Evolutionary conservation across 495 filamentous ascomycete genomes (phyloP).

Genomic region (Penicillium tannophilum): DNA sequence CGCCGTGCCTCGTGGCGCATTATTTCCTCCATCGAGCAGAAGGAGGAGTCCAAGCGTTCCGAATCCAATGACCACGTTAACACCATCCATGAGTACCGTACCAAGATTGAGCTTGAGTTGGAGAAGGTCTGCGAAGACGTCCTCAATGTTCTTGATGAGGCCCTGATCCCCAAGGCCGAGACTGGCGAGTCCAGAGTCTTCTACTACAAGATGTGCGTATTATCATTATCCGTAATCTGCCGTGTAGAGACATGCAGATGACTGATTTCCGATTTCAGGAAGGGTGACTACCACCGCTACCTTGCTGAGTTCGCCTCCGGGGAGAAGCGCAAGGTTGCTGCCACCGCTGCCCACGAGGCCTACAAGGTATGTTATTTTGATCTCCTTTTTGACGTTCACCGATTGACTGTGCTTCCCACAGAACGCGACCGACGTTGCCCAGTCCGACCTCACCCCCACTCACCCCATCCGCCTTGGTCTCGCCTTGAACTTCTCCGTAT

Average conservation of each 20-base stretch:
- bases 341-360: constrained; percentile 94
- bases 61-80: constrained; percentile 80
- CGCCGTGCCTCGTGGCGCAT: constrained; percentile 99
- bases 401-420: constrained; percentile 30
- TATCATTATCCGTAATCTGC: not conserved
- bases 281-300: constrained; percentile 99
- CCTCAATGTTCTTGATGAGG: constrained; percentile 91
- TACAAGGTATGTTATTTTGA: constrained; percentile 76
- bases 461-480: constrained; percentile 98
- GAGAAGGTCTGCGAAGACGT: constrained; percentile 99
- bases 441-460: constrained; percentile 95
- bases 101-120: constrained; percentile 93
- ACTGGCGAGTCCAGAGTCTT: constrained; percentile 99
- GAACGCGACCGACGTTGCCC: constrained; percentile 97
- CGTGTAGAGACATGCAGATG: not conserved
- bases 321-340: constrained; percentile 97
- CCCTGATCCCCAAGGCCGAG: constrained; percentile 95
- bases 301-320: constrained; percentile 98
- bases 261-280: constrained; percentile 60
- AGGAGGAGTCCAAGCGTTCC: constrained; percentile 99
- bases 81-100: constrained; percentile 97
- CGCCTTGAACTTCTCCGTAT: constrained; percentile 99
- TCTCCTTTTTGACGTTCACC: not conserved
- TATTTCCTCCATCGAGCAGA: constrained; percentile 99
- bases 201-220: constrained; percentile 98